A percentile compares a stretch with the other conserved stretches of the same genome.
Conservation (phyloP, 2,329 filamentous ascomycete genomes). For the Gremmenia infestans region DNA sequence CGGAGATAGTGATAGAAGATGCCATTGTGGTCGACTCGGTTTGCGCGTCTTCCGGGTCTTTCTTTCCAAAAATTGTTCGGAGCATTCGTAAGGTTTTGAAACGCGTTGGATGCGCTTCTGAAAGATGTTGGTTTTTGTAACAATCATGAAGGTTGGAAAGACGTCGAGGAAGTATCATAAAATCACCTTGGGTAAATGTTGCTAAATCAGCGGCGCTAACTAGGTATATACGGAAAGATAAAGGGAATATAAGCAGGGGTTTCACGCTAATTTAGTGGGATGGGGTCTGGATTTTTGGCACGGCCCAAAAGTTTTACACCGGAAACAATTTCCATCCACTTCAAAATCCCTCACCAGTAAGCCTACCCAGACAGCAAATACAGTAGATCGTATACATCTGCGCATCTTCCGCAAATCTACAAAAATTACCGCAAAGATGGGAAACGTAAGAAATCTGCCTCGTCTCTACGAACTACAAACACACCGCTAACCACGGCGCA, state of each 20-base stretch:
- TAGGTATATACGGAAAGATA: no score
- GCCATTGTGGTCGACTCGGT: conserved; percentile 19
- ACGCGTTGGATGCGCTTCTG: background rate
- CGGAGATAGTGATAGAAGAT: conserved; percentile 19
- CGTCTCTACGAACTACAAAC: background rate
- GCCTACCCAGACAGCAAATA: no score
- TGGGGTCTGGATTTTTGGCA: no score
- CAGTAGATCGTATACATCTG: background rate
- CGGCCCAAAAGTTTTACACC: no score
- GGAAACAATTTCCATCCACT: background rate
- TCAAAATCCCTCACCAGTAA: background rate
- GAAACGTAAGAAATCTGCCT: conserved; percentile 20
- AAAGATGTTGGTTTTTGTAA: conserved; percentile 12
- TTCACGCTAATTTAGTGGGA: no score
- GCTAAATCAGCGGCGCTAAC: background rate
- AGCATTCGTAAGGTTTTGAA: conserved; percentile 11
- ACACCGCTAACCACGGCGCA: background rate
- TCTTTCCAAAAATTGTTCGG: conserved; percentile 15
- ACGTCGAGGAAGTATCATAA: background rate
- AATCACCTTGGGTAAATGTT: background rate
- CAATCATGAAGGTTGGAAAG: conserved; percentile 12
- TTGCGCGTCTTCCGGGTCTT: conserved; percentile 1
- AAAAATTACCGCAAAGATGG: conserved; percentile 19
- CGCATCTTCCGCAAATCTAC: background rate
- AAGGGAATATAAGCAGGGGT: background rate